Base-by-base conservation (phyloP, 192 early-diverging fungal species). In the Podochytrium sp. region DNA sequence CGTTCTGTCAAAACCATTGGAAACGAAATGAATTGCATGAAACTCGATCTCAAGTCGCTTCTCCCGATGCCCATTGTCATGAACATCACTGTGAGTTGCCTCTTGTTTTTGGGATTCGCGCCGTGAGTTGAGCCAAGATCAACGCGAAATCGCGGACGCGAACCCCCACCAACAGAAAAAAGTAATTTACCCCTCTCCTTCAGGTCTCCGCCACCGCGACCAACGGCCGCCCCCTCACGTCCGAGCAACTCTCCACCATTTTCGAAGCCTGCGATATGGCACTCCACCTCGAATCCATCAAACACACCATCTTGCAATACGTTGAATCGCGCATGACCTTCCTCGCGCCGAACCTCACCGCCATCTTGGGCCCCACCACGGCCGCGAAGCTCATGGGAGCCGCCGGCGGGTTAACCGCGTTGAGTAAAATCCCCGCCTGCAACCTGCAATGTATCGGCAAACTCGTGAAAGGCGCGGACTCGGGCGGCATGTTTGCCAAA, bases 311-410 rank as follows among this genome's bases (percentile, higher is more conserved):
- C 33, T 86, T 93, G 41, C 86, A 85, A 61, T 99, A 96, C 81
- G 94, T 99, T 10, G 93, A 95, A 71, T 93, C 94, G 0, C 86
- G 95, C 25, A 93, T 98, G 92, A 87, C 84, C 0, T 84, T 96
- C 37, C 93, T 99, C 74, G 96, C 98, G 4, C 98, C 98, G 7
- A 99, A 99, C 62, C 76, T 97, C 0, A 94, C 96, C 0, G 86
- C 87, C 0, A 87, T 99, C 14, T 84, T 99, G 3, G 95, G 95
- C 30, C 90, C 89, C 33, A 84, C 90, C 3, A 90, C 90, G 0
- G 95, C 98, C 0, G 98, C 98, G 1, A 93, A 96, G 77, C 71
- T 99, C 29, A 90, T 98, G 64, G 92, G 92, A 25, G 90, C 92
- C 12, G 93, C 94, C 5, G 98, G 97, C 43, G 96, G 98, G 0